Evolutionary conservation across 352 stramenopile genomes (phyloP).

Genomic region (Pilasporangium apinafurcum): DNA sequence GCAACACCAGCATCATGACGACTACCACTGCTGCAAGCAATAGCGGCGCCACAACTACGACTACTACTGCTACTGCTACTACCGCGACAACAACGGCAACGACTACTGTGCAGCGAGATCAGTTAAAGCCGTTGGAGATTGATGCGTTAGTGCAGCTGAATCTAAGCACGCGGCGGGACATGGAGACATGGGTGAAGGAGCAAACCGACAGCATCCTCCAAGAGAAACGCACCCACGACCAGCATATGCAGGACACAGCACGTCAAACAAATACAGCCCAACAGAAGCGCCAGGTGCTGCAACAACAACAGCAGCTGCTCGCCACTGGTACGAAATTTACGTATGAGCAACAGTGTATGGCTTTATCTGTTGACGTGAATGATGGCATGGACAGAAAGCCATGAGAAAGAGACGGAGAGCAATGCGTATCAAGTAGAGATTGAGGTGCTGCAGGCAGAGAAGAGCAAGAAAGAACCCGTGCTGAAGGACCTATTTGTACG

Average conservation of each 20-base stretch:
- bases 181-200: constrained; percentile 35
- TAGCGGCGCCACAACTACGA: not conserved
- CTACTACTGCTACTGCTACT: not conserved
- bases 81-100: not conserved
- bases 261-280: constrained; percentile 30
- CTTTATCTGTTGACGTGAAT: not conserved
- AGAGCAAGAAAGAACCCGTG: constrained; percentile 1
- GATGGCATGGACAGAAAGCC: no score
- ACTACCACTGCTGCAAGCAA: no score
- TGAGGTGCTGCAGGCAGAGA: constrained; percentile 42
- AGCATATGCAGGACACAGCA: constrained; percentile 30
- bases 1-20: no score
- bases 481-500: constrained; percentile 55
- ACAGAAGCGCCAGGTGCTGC: constrained; percentile 31
- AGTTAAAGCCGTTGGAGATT: constrained; percentile 18
- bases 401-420: constrained; percentile 48
- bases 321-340: constrained; percentile 10
- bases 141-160: constrained; percentile 37
- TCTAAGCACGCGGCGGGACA: constrained; percentile 28
- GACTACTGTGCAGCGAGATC: not conserved
- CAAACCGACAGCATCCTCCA: constrained; percentile 30
- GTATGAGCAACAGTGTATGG: not conserved
- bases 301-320: constrained; percentile 33
- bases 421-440: constrained; percentile 59
- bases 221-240: constrained; percentile 36